Percentiles rank a stretch among this genome's conserved stretches.
phyloP scores from a whole-genome alignment of 208 protist species.

The Wallacemonas sp. region DNA sequence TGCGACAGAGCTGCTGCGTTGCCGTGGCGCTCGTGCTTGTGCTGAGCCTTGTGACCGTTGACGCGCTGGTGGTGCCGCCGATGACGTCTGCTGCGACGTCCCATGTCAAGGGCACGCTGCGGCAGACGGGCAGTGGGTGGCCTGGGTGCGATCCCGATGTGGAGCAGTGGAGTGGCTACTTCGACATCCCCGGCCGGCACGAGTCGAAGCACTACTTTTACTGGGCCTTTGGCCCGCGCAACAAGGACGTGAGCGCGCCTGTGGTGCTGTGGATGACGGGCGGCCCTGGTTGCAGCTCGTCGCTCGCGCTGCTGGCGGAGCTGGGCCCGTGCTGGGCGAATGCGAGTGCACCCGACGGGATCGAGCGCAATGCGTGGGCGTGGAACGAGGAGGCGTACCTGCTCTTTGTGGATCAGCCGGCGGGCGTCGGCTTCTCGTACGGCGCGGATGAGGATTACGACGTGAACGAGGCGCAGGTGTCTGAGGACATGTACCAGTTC shows the following conservation, averaged over 20 bases:
- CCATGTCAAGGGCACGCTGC: constrained; percentile 11
- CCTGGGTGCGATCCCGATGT: constrained; percentile 48
- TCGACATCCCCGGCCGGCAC: constrained; percentile 57
- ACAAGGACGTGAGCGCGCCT: constrained; percentile 33
- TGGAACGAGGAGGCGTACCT: constrained; percentile 85
- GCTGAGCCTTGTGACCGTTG: no score
- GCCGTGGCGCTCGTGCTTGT: no score
- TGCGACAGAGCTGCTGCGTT: no score
- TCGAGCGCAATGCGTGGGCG: constrained; percentile 62
- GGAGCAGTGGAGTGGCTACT: constrained; percentile 77
- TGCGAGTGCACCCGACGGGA: constrained; percentile 13
- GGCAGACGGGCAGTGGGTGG: constrained; percentile 31
- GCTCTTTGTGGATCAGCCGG: constrained; percentile 90
- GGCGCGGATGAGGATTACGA: constrained; percentile 51
- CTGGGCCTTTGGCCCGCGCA: constrained; percentile 82
- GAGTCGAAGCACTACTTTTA: constrained; percentile 84
- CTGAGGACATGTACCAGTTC: constrained; percentile 88
- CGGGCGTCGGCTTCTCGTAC: constrained; percentile 87
- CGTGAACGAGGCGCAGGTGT: constrained; percentile 60
- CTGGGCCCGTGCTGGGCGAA: constrained; percentile 76
- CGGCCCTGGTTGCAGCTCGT: constrained; percentile 87
- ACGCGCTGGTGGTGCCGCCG: no score
- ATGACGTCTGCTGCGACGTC: no score
- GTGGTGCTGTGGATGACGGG: constrained; percentile 91
- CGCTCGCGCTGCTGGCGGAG: constrained; percentile 71